Percentiles rank a stretch among this genome's conserved stretches.
phyloP scores from a whole-genome alignment of 345 rosid species.

The Eucalyptus coolabah region DNA sequence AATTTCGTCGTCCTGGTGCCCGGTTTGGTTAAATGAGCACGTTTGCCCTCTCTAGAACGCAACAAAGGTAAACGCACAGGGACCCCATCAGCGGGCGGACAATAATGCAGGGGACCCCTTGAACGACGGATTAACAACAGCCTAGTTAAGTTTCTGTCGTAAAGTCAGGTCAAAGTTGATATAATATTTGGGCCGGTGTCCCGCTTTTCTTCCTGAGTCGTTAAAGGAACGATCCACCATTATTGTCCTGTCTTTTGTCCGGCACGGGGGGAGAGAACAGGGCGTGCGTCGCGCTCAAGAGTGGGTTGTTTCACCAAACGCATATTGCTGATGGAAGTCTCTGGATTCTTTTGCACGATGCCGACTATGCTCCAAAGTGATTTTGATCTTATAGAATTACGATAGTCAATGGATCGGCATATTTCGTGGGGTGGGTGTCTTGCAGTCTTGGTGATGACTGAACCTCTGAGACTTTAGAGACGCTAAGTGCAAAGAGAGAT shows the following conservation, averaged over 20 bases:
- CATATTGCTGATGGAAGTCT: not conserved
- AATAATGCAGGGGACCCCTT: not conserved
- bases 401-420: not conserved
- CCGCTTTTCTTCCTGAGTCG: not conserved
- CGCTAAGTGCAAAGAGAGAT: not conserved
- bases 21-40: not conserved
- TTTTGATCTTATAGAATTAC: not conserved
- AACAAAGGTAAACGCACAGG: not conserved
- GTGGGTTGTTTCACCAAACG: not conserved
- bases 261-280: not conserved
- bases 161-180: not conserved
- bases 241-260: not conserved
- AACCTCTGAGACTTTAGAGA: not conserved
- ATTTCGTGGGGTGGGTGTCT: not conserved
- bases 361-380: not conserved
- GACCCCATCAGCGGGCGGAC: not conserved
- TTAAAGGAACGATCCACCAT: not conserved
- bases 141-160: not conserved
- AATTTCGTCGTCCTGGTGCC: not conserved
- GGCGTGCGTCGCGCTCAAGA: not conserved
- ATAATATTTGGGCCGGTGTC: not conserved
- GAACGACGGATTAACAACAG: not conserved
- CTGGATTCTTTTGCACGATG: not conserved
- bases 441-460: not conserved
- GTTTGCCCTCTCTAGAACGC: not conserved